Evolutionary conservation across 2,329 filamentous ascomycete genomes (phyloP), one percentile per base, ranked within the genome.

Genomic region (Uncinocarpus reesii): DNA sequence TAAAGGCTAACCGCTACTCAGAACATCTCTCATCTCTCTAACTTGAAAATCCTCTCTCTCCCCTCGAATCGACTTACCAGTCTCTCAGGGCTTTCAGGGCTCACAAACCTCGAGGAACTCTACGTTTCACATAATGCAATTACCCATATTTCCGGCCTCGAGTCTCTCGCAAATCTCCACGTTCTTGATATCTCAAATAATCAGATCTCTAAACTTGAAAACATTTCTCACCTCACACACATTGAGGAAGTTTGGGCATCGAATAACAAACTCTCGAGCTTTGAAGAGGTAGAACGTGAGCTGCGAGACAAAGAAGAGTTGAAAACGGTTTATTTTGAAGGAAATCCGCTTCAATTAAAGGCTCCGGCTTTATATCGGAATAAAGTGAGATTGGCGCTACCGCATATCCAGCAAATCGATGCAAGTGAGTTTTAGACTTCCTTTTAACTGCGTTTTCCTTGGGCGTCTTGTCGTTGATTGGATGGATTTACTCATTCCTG

Each of bases 41-140:
- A 85, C 57, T 77, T 98, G 38, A 83, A 83, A 54, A 86, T 96
- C 43, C 79, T 98, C 45, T 93, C 86, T 59, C 88, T 98, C 58
- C 92, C 96, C 68, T 92, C 88, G 34, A 98, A 98, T 71, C 84
- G 92, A 43, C 84, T 98, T 56, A 82, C 79, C 49, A 77, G 81
- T 54, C 77, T 98, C 13, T 74, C 79, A 8, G 87, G 87, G 2
- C 77, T 98, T 15, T 76, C 77, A n/a, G 72, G 79, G 7, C 78
- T 90, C 1, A 75, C 79, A 3, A 78, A 80, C 42, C 80, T 98
- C 0, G 86, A 95, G 66, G 92, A 98, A 67, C 76, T 98, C 10
- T 95, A 98, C 68, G 83, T 96, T 56, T 93, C 88, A 4, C 87
- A 98, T 73, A 98, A 98, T 64, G 79, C 83, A n/a, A 75, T 98